Conservation (phyloP, 805 yeast genomes). For the Pichia paraexigua region DNA sequence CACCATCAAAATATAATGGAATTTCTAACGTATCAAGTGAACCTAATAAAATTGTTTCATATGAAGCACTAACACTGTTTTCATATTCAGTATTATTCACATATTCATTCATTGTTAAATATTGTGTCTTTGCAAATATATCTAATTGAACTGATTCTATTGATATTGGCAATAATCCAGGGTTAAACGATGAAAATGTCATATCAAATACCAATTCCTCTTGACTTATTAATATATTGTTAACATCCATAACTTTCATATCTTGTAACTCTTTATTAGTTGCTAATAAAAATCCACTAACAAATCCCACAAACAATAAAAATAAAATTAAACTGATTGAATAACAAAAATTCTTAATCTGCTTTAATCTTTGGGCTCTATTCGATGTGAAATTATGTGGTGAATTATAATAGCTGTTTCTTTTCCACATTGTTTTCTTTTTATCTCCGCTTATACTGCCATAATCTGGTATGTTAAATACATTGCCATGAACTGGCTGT, state of each 20-base stretch:
- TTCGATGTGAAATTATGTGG: constrained; percentile 32
- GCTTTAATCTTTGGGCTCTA: constrained; percentile 23
- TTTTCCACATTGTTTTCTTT: constrained; percentile 13
- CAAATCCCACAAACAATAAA: constrained; percentile 64
- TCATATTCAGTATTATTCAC: background rate
- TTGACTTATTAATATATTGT: constrained; percentile 67
- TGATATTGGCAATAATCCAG: constrained; percentile 68
- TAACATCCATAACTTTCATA: constrained; percentile 52
- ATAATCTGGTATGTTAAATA: constrained; percentile 7
- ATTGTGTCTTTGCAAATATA: constrained; percentile 70
- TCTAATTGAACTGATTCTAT: constrained; percentile 68
- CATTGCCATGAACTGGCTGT: constrained; percentile 2
- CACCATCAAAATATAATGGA: constrained; percentile 69
- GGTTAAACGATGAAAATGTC: constrained; percentile 73
- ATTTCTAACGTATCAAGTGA: constrained; percentile 58
- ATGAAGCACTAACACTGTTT: constrained; percentile 2
- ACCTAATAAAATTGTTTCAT: constrained; percentile 65
- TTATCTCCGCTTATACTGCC: constrained; percentile 10
- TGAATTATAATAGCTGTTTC: constrained; percentile 24
- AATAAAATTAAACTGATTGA: constrained; percentile 38
- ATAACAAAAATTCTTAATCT: constrained; percentile 30
- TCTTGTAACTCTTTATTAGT: constrained; percentile 75
- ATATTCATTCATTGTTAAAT: constrained; percentile 19
- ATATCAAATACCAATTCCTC: constrained; percentile 81
- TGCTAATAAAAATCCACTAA: constrained; percentile 77